Conservation (phyloP, 2,329 filamentous ascomycete species). For the Colletotrichum falcatum region DNA sequence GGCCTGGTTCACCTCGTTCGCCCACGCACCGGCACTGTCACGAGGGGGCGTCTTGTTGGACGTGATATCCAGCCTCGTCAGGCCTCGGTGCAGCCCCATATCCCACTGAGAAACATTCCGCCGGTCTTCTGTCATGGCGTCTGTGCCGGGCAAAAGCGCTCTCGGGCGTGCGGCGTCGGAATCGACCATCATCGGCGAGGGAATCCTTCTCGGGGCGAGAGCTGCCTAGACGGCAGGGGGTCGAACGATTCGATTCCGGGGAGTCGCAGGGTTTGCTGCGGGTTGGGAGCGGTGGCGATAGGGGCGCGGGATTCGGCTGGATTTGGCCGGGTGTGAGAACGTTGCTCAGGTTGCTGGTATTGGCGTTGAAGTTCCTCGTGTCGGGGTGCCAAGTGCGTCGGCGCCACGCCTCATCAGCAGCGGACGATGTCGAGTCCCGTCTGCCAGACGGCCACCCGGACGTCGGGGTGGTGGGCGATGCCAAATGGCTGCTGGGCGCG, state of each 20-base stretch:
- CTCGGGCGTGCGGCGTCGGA: conserved; percentile 55
- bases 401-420: conserved; percentile 81
- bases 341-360: conserved; percentile 77
- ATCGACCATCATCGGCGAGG: conserved; percentile 85
- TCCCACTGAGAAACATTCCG: conserved; percentile 72
- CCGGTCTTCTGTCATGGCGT: conserved; percentile 57
- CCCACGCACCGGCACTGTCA: conserved; percentile 67
- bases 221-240: conserved; percentile 73
- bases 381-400: conserved; percentile 93
- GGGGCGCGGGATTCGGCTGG: conserved; percentile 66
- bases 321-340: conserved; percentile 76
- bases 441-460: conserved; percentile 67
- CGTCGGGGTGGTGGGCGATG: conserved; percentile 74
- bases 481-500: conserved; percentile 68
- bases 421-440: conserved; percentile 72
- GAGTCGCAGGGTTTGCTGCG: conserved; percentile 74
- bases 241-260: conserved; percentile 95
- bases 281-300: conserved; percentile 59
- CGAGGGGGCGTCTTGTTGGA: conserved; percentile 60
- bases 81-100: conserved; percentile 72
- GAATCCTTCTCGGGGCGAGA: conserved; percentile 73
- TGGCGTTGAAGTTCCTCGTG: conserved; percentile 71
- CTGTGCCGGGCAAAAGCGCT: conserved; percentile 47
- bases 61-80: conserved; percentile 75
- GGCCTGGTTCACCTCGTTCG: conserved; percentile 66